Percentiles rank a stretch among this genome's conserved stretches.
These are phyloP conservation scores for Clathrospora elynae DNA, from an alignment of 2,329 filamentous ascomycete species.

Conservation along the genomic window DNA sequence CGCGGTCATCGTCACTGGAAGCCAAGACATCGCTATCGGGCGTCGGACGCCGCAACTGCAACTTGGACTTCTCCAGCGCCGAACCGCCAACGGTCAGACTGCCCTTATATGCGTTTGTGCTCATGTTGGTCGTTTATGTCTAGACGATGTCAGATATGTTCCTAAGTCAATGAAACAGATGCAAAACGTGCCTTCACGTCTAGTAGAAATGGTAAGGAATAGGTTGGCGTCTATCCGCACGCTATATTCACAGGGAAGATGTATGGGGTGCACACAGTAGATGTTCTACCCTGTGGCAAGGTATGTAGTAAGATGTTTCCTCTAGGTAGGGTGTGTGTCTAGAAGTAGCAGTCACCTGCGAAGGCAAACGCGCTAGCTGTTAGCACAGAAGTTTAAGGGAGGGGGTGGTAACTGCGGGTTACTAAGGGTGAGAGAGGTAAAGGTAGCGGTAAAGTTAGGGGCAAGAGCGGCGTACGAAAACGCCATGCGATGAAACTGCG, in stretches of 20 bases:
- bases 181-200: slow-evolving; percentile 21
- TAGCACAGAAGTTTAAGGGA: slow-evolving; percentile 10
- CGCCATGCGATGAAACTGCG: background rate
- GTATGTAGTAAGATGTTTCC: slow-evolving; percentile 12
- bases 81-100: slow-evolving; percentile 36
- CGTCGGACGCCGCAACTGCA: slow-evolving; percentile 74
- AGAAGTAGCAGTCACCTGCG: slow-evolving; percentile 15
- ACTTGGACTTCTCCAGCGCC: slow-evolving; percentile 70
- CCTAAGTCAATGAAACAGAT: background rate
- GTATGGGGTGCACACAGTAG: slow-evolving; percentile 13
- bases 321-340: slow-evolving; percentile 16
- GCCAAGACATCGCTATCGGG: slow-evolving; percentile 92
- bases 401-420: slow-evolving; percentile 3
- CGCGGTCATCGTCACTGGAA: slow-evolving; percentile 90
- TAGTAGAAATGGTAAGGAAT: slow-evolving; percentile 3
- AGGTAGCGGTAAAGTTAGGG: slow-evolving; percentile 6
- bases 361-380: slow-evolving; percentile 17
- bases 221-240: slow-evolving; percentile 9
- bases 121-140: slow-evolving; percentile 29
- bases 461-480: background rate
- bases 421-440: slow-evolving; percentile 11
- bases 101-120: slow-evolving; percentile 35
- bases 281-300: slow-evolving; percentile 13
- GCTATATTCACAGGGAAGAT: slow-evolving; percentile 18
- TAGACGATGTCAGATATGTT: slow-evolving; percentile 13